Base-by-base conservation (phyloP, 1,139 yeast species). In the Yamadazyma trypodendri region DNA sequence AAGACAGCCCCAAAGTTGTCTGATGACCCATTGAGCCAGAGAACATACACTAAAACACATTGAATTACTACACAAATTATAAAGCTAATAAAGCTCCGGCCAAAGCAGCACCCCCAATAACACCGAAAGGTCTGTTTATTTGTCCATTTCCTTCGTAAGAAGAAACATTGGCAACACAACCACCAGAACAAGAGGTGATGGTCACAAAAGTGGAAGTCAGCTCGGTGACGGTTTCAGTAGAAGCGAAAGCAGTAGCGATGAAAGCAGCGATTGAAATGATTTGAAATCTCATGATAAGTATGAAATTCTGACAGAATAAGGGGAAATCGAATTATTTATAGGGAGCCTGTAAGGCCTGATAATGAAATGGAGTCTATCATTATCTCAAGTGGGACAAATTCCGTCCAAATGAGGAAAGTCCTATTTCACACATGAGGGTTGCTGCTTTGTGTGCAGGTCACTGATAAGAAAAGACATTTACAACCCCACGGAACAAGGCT, bases 61-160 rank as follows among this genome's bases (percentile, higher is more conserved):
- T 16, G 6, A 12, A 35, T 23, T 35, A 29, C 16, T 24, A 32
- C 11, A 31, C 10, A 15, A 29, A 58, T 65, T 67, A 68, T 58
- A 68, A 65, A 58, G 71, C 72, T 55, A 68, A 65, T 56, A 67
- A 64, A 58, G 71, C 74, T 61, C 72, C 73, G 55, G 67, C 70
- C 49, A 68, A 51, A 51, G 68, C 73, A 51, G 63, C 71, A 52
- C 62, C 65, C 63, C 72, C 73, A 48, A 60, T 67, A 54, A 60
- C 60, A 47, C 51, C 54, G 7, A 35, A 28, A 23, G 34, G 38
- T 52, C 51, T 58, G 42, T 48, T 46, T 17, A 28, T 12, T 30
- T 31, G 34, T 42, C 56, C 63, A 43, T 52, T 55, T 58, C 59
- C 70, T 48, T 55, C 63, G 55, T 41, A 63, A 43, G 64, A 50